Base-by-base conservation (phyloP, 768 basidiomycete species). In the Mrakia gelida region DNA sequence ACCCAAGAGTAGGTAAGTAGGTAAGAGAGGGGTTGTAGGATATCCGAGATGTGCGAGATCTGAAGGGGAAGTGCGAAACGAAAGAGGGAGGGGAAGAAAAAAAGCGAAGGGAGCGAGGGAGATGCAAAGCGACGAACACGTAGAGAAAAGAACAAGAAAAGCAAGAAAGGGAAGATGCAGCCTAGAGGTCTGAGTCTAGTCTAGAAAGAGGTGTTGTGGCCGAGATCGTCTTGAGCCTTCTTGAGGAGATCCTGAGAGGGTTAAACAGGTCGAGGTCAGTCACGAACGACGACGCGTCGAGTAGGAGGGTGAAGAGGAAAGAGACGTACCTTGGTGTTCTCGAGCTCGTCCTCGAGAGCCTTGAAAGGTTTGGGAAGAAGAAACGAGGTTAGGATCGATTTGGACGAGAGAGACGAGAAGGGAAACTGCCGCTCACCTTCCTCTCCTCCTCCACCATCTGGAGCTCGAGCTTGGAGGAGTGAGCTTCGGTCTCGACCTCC, bases 281-380 rank as follows among this genome's bases (percentile, higher is more conserved):
- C 26, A 28, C 2, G 59, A n/a, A 9, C 59, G 59, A 13, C 7
- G 59, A 28, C 6, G 23, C 54, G 54, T 7, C 23, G 59, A 59
- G 59, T 5, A 28, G 28, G 10, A 13, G 28, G 38, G 4, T 38
- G 38, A 2, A 59, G 13, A 10, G 26, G 26, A 28, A 8, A 18
- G 59, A 59, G 1, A 59, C 59, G 11, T 59, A 28, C 59, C 26
- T 70, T 41, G 10, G 67, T n/a, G 15, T 18, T 13, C 26, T 70
- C 67, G 41, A 70, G 67, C 41, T 67, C 65, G 21, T 67, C 75
- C 32, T 75, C 75, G 49, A 75, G 75, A 7, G 32, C 73, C 41
- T 32, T 32, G 26, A 59, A 4, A 73, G 13, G 2, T 16, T 28
- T 7, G 41, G 6, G 34, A 34, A 34, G 30, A 32, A 32, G 30